Percentiles rank a stretch among this genome's conserved stretches.
These are phyloP conservation scores for Xylariaceae sp. DNA, from an alignment of 2,329 filamentous ascomycete species.

Conservation along the genomic window DNA sequence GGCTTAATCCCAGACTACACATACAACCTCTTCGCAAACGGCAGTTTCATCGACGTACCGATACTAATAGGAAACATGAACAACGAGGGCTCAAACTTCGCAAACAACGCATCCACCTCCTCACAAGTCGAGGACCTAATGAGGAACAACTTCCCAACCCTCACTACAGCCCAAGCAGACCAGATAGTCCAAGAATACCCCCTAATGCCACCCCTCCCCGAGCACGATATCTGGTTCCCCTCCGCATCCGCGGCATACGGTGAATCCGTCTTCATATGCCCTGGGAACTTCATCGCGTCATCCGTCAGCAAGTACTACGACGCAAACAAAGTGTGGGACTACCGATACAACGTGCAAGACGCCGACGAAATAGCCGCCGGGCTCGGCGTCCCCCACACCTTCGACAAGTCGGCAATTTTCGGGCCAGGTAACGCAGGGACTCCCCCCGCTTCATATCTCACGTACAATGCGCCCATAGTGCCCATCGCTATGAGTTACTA, in stretches of 20 bases:
- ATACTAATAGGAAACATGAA: constrained; percentile 39
- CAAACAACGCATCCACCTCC: constrained; percentile 32
- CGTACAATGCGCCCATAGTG: constrained; percentile 45
- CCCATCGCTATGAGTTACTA: constrained; percentile 47
- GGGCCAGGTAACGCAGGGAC: constrained; percentile 37
- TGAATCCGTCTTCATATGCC: constrained; percentile 40
- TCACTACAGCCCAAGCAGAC: constrained; percentile 34
- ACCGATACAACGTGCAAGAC: constrained; percentile 48
- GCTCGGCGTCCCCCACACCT: constrained; percentile 46
- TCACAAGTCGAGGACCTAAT: constrained; percentile 39
- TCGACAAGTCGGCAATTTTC: constrained; percentile 46
- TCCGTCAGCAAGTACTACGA: constrained; percentile 22
- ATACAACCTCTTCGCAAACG: constrained; percentile 36
- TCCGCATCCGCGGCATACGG: constrained; percentile 32
- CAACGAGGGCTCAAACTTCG: constrained; percentile 46
- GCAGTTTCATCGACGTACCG: constrained; percentile 41
- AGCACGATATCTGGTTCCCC: constrained; percentile 40
- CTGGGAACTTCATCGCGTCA: constrained; percentile 32
- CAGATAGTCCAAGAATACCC: constrained; percentile 40
- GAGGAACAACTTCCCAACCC: constrained; percentile 43
- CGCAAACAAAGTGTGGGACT: constrained; percentile 36
- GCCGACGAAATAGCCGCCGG: constrained; percentile 32
- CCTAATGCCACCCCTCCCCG: constrained; percentile 30
- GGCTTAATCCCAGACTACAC: constrained; percentile 41
- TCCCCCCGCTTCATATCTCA: constrained; percentile 25